phyloP scores from a whole-genome alignment of 441 rosid species.

The Hura crepitans region DNA sequence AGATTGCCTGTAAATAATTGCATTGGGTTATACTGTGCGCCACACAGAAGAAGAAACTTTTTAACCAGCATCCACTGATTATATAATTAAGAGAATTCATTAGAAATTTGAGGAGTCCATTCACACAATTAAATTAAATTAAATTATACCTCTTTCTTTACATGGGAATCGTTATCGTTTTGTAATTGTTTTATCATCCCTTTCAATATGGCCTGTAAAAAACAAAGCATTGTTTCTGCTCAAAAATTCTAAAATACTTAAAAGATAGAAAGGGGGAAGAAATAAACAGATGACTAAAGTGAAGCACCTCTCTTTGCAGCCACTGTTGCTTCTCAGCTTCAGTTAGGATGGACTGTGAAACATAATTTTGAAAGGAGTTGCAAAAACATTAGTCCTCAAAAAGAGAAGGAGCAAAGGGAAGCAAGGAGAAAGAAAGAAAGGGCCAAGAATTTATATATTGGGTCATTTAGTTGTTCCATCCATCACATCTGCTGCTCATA shows the following conservation, averaged over 20 bases:
- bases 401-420: neutral
- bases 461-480: neutral
- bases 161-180: constrained; percentile 38
- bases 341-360: constrained; percentile 24
- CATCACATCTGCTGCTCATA: neutral
- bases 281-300: neutral
- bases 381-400: neutral
- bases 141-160: constrained; percentile 46
- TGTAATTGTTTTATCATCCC: constrained; percentile 43
- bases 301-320: constrained; percentile 37
- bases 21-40: neutral
- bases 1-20: constrained; percentile 30
- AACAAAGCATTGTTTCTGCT: constrained; percentile 6
- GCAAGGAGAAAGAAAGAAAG: neutral
- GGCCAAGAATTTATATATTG: neutral
- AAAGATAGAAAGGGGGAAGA: neutral
- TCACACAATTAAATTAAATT: neutral
- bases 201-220: constrained; percentile 24
- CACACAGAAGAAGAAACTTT: neutral
- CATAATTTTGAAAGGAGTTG: constrained; percentile 2
- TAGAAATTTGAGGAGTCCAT: neutral
- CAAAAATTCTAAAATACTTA: constrained; percentile 6
- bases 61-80: neutral
- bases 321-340: constrained; percentile 37
- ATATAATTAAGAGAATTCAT: neutral